Evolutionary conservation across 78 protist genomes (phyloP), one percentile per base, ranked within the genome.

Genomic region (Tieghemostelium lacteum): DNA sequence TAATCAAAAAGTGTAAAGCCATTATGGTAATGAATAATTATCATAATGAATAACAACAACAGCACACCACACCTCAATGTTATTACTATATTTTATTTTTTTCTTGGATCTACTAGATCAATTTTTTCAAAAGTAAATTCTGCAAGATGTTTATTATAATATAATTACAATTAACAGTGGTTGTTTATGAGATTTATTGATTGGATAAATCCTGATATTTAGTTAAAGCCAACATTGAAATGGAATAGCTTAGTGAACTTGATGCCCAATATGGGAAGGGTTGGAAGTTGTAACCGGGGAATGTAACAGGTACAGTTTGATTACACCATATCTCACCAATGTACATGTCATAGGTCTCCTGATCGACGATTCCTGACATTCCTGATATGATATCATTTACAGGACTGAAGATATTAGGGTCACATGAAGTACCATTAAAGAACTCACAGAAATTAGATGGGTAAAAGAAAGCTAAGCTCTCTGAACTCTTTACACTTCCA

Each of bases 261-360:
- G 69, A 66, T 3, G 76, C 50, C 88, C 88, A 78, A 40, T 66
- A 78, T 52, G 63, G 52, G 55, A 78, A 78, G 4, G 75, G 29
- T 2, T 22, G 28, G 19, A 55, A 6, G 34, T 52, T 63, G 45
- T 34, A 63, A 17, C 54, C 29, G 22, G 50, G 34, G 49, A 61
- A 74, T 5, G 4, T 74, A 31, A 29, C 24, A 22, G 85, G 85
- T 17, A 39, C 55, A 42, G 34, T 60, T 1, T 36, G 1, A 36
- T 40, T 40, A 12, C 39, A 10, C 72, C 73, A 63, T 42, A 8
- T 19, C 49, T 49, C n/a, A n/a, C 8, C 1, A 3, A 63, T 10
- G 65, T 65, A n/a, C 0, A 5, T 37, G 52, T 24, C 26, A 24
- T 66, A 74, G 1, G 3, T 31, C 3, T 49, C 49, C 24, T 33